phyloP scores from a whole-genome alignment of 257 asterid species.

The Plantago elongata region DNA sequence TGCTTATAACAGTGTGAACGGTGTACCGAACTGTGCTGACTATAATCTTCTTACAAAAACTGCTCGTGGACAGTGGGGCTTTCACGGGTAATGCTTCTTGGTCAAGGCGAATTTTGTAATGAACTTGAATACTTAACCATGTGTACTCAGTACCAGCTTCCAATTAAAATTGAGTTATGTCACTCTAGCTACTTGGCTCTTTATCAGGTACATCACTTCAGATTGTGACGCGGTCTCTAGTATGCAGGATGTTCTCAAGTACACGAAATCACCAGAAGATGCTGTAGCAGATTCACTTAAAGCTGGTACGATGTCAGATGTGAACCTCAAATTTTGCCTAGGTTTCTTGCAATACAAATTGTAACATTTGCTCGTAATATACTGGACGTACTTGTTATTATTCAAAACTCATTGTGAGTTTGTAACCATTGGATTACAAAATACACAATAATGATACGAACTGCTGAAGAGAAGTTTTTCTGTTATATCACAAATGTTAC shows the following conservation, averaged over 20 bases:
- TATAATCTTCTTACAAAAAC: conserved; percentile 55
- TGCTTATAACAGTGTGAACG: conserved; percentile 83
- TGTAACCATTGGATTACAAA: not conserved
- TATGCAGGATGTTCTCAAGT: conserved; percentile 50
- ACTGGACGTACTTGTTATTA: not conserved
- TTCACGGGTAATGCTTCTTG: conserved; percentile 48
- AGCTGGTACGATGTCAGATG: conserved; percentile 64
- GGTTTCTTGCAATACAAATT: not conserved
- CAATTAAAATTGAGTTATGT: not conserved
- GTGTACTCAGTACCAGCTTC: not conserved
- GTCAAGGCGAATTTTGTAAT: not conserved
- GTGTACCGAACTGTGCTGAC: conserved; percentile 82
- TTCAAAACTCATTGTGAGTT: not conserved
- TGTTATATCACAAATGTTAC: not conserved
- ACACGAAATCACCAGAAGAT: conserved; percentile 60
- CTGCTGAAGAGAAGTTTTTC: no score
- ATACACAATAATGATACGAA: no score
- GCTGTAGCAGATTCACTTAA: conserved; percentile 71
- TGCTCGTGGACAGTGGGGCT: conserved; percentile 74
- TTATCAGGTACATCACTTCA: conserved; percentile 69
- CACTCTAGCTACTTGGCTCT: not conserved
- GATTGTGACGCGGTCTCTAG: conserved; percentile 74
- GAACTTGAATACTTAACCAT: not conserved
- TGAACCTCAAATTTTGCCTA: not conserved
- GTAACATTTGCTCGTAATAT: no score